phyloP scores from a whole-genome alignment of 2,329 filamentous ascomycete species.

The Aspergillus luchuensis region DNA sequence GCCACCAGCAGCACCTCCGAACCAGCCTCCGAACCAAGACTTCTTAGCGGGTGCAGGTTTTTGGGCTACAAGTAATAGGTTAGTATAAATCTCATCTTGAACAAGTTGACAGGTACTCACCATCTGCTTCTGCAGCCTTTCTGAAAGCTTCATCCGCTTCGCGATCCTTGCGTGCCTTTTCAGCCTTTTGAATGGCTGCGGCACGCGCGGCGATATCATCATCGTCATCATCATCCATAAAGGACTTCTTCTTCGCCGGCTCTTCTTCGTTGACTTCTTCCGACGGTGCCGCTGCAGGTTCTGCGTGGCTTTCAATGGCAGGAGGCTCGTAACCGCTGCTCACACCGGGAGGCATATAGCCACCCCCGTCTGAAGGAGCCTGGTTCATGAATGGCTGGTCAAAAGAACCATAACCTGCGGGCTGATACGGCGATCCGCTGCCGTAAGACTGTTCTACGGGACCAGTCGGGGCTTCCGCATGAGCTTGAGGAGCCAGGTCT shows the following conservation, averaged over 20 bases:
- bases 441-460: constrained; percentile 27
- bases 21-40: constrained; percentile 79
- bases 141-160: constrained; percentile 85
- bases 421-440: constrained; percentile 34
- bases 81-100: constrained; percentile 44
- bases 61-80: constrained; percentile 44
- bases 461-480: constrained; percentile 19
- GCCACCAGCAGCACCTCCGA: constrained; percentile 56
- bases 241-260: constrained; percentile 70
- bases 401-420: constrained; percentile 23
- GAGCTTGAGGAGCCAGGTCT: constrained; percentile 32
- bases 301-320: constrained; percentile 37
- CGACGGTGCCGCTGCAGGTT: constrained; percentile 47
- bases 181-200: constrained; percentile 57
- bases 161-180: constrained; percentile 69
- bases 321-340: constrained; percentile 41
- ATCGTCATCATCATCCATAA: constrained; percentile 79
- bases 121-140: constrained; percentile 74
- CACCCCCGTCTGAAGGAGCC: constrained; percentile 29
- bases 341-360: constrained; percentile 38
- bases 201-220: constrained; percentile 62
- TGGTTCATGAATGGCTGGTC: constrained; percentile 24
- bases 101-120: constrained; percentile 36
- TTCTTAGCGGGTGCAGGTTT: constrained; percentile 39
- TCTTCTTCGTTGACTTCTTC: constrained; percentile 59